Conservation (phyloP, 352 stramenopile genomes). For the Pythium guiyangense region DNA sequence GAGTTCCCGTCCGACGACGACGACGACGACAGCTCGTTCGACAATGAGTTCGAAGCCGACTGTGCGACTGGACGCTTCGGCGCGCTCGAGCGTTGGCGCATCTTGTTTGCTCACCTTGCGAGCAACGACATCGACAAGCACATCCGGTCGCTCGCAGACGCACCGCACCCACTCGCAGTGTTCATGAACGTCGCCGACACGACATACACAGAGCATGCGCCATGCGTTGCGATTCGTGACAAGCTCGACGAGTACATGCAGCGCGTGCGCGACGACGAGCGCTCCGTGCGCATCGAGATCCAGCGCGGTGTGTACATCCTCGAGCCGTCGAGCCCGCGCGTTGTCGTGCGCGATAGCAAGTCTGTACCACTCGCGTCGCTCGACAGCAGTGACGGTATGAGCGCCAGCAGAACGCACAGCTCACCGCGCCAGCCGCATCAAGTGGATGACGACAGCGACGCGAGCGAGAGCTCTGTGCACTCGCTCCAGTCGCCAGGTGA, state of each 20-base stretch:
- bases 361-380: too few relatives aligned
- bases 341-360: too few relatives aligned
- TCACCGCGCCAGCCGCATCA: too few relatives aligned
- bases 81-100: conserved; percentile 5
- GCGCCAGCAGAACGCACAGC: not conserved
- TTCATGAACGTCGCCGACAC: conserved; percentile 3
- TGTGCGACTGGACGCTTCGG: conserved; percentile 10
- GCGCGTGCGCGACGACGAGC: too few relatives aligned
- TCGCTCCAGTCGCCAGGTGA: not conserved
- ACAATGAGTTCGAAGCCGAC: not conserved
- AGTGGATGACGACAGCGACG: not conserved
- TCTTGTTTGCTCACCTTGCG: not conserved
- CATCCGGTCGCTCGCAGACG: conserved; percentile 1
- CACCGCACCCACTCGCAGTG: not conserved
- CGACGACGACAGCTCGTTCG: not conserved
- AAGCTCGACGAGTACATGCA: too few relatives aligned
- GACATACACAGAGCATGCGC: too few relatives aligned
- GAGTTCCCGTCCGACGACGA: not conserved
- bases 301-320: too few relatives aligned
- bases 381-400: too few relatives aligned
- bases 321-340: too few relatives aligned
- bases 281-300: too few relatives aligned
- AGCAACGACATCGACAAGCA: conserved; percentile 1
- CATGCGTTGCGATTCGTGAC: too few relatives aligned
- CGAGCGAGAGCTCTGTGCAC: not conserved